These are phyloP conservation scores for Anthracocystis walkeri DNA, from an alignment of 1,284 basidiomycete genomes.

Conservation along the genomic window DNA sequence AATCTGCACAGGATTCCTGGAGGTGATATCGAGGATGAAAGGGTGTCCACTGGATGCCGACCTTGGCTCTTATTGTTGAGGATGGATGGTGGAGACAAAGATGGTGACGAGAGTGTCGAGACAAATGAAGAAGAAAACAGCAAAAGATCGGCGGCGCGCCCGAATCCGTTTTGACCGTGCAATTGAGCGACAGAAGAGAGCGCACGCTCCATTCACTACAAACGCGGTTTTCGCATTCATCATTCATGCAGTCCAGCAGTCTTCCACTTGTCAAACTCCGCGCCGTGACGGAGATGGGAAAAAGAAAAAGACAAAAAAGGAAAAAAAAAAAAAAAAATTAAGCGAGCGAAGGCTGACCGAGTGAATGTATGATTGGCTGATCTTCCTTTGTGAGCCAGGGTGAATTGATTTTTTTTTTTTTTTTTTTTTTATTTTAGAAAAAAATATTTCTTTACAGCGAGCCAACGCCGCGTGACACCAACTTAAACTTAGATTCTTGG, in stretches of 20 bases:
- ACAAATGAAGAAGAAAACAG: no score
- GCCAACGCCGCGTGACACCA: slow-evolving; percentile 5
- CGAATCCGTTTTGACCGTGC: no score
- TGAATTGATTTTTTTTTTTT: no score
- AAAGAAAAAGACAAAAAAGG: neutral
- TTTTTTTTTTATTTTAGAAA: no score
- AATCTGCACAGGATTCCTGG: neutral
- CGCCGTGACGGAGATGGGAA: neutral
- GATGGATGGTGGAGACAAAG: no score
- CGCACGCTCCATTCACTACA: neutral
- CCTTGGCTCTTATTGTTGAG: no score
- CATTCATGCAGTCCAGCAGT: slow-evolving; percentile 2
- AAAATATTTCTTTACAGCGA: neutral
- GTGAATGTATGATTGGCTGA: slow-evolving; percentile 15
- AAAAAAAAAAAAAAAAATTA: neutral
- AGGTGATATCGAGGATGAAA: no score
- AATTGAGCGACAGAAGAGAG: neutral
- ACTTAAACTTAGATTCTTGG: neutral
- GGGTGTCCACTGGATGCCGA: no score
- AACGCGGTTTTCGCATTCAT: neutral
- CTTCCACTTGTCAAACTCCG: neutral
- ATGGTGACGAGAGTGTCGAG: no score
- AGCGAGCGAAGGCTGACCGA: neutral
- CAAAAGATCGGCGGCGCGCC: no score
- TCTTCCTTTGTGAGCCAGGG: neutral